Conservation (phyloP, 2,329 filamentous ascomycete species). For the Colletotrichum noveboracense region DNA sequence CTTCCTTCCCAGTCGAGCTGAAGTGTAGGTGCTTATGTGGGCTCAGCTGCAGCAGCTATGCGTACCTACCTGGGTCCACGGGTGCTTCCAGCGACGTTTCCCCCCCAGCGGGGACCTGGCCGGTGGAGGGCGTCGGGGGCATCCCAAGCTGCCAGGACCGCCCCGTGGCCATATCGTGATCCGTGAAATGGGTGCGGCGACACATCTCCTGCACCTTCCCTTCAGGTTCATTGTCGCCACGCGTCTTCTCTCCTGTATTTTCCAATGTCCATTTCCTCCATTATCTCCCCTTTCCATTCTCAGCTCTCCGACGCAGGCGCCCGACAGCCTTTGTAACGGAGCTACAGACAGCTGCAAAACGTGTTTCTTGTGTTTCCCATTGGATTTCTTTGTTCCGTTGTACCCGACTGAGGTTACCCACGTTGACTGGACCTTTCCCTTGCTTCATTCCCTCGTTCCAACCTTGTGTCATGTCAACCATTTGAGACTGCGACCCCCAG, state of each 20-base stretch:
- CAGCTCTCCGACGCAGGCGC: constrained; percentile 5
- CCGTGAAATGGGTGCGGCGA: constrained; percentile 5
- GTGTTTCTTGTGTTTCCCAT: not conserved
- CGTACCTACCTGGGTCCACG: not conserved
- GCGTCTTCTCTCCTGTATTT: constrained; percentile 16
- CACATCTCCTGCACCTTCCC: not conserved
- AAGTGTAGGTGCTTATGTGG: not conserved
- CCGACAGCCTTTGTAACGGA: not conserved
- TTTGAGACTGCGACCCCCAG: not conserved
- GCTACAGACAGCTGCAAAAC: not conserved
- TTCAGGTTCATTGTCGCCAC: constrained; percentile 4
- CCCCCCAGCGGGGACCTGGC: not conserved
- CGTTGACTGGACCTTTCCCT: not conserved
- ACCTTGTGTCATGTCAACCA: not conserved
- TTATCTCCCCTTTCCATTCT: not conserved
- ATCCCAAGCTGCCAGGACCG: not conserved
- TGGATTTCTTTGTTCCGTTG: not conserved
- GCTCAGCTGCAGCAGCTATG: not conserved
- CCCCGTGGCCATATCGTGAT: constrained; percentile 10
- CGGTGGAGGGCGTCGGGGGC: not conserved
- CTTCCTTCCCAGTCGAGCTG: not conserved
- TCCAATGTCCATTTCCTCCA: not conserved
- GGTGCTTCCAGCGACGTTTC: constrained; percentile 1
- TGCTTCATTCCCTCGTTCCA: not conserved
- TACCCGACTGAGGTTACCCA: not conserved